A percentile compares a stretch with the other conserved stretches of the same genome.
phyloP scores from a whole-genome alignment of 306 rosid species.

The Begonia loranthoides region DNA sequence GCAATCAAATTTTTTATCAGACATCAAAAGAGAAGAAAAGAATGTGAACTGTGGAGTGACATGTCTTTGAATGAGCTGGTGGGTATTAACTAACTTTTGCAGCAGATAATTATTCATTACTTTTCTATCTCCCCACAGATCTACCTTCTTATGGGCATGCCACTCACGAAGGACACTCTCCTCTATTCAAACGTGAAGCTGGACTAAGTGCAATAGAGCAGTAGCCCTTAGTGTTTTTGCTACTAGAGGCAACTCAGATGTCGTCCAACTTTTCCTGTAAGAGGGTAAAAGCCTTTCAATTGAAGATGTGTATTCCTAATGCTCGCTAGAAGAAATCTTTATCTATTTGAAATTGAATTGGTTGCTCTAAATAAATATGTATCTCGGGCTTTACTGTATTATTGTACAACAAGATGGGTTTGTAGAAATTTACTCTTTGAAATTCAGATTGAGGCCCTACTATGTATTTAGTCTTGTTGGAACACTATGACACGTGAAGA shows the following conservation, averaged over 20 bases:
- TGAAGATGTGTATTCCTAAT: not conserved
- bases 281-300: not conserved
- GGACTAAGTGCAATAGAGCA: slow-evolving; percentile 31
- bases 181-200: slow-evolving; percentile 82
- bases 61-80: not conserved
- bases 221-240: slow-evolving; percentile 1
- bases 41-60: not conserved
- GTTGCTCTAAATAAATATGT: not conserved
- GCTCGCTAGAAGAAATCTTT: not conserved
- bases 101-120: not conserved
- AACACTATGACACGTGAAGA: too few relatives aligned
- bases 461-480: too few relatives aligned
- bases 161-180: slow-evolving; percentile 76
- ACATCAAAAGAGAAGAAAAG: not conserved
- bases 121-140: slow-evolving; percentile 28
- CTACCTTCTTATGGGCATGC: slow-evolving; percentile 59
- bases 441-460: too few relatives aligned
- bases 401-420: not conserved
- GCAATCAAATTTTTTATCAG: not conserved
- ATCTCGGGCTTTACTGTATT: too few relatives aligned
- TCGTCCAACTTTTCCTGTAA: not conserved
- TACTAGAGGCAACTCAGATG: not conserved
- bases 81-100: too few relatives aligned
- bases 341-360: not conserved
- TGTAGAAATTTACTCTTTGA: not conserved